Base-by-base conservation (phyloP, 2,329 filamentous ascomycete species). In the Ascosphaera aggregata region DNA sequence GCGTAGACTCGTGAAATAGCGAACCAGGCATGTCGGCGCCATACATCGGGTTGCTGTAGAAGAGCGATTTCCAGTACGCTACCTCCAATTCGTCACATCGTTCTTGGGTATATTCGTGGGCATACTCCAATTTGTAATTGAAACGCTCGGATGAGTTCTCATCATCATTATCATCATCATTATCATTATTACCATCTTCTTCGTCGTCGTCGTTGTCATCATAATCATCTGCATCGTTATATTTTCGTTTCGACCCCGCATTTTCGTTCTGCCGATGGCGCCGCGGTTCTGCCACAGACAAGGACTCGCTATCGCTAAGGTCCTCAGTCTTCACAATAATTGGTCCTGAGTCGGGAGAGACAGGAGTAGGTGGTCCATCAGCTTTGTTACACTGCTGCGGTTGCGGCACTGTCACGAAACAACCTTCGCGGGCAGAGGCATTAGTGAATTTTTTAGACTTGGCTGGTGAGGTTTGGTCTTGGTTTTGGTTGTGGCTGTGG, bases 1-100 rank as follows among this genome's bases (percentile, higher is more conserved):
- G 76, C 2, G 77, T 84, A 2, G 69, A 67, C 35, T 95, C 85
- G 47, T 89, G 76, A 54, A 98, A 98, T 2, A 98, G 68, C 0
- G 86, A 93, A 9, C 89, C 89, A 48, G 85, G 84, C 69, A 98
- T 80, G 56, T 98, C 89, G 5, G 89, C 89, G 39, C 89, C 89
- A 49, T 98, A 98, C 55, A 98, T 71, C 0, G 89, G 89, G 41
- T 81, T 76, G 36, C 86, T 91, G 58, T 91, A 98, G 17, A 85
- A 94, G 44, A 98, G 66, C 1, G 82, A 93, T 59, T 91, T 94
- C 89, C 89, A 98, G 60, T 98, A 98, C 34, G 76, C 77, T 39
- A 81, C 77, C 57, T 98, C 89, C 4, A 98, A 67, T 53, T 98
- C 89, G 48, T 91, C 82, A 53, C 89, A 95, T 43, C 91, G 71